phyloP scores from a whole-genome alignment of 257 asterid genomes.

The Penstemon newberryi region DNA sequence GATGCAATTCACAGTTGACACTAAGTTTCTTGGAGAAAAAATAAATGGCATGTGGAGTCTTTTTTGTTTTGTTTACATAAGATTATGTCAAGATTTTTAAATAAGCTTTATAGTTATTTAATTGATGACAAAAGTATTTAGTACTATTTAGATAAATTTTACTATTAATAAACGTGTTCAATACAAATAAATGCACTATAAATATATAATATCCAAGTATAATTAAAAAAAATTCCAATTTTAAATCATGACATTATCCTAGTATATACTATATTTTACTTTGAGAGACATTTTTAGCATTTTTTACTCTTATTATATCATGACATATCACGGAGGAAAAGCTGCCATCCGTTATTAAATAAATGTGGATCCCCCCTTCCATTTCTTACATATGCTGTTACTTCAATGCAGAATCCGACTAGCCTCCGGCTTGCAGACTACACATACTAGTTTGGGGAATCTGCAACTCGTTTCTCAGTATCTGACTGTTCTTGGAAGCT shows the following conservation, averaged over 20 bases:
- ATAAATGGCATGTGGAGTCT: no score
- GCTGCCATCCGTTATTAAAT: neutral
- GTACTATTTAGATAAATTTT: no score
- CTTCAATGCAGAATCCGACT: conserved; percentile 61
- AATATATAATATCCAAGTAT: no score
- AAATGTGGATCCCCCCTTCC: conserved; percentile 20
- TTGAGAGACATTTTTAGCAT: neutral
- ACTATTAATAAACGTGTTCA: no score
- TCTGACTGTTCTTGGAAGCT: conserved; percentile 77
- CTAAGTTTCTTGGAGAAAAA: no score
- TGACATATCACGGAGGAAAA: neutral
- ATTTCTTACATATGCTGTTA: conserved; percentile 14
- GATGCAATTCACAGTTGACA: no score
- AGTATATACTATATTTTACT: neutral
- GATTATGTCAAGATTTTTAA: no score
- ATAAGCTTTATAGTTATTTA: no score
- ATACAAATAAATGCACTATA: no score
- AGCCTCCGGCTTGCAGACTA: conserved; percentile 92
- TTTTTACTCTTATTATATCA: neutral
- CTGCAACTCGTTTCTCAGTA: conserved; percentile 97
- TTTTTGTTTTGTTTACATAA: no score
- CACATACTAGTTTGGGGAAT: conserved; percentile 81
- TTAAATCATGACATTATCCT: neutral
- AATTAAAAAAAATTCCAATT: no score
- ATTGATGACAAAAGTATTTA: no score